Conservation (phyloP, 1,284 basidiomycete genomes). For the Mrakiaceae sp. region DNA sequence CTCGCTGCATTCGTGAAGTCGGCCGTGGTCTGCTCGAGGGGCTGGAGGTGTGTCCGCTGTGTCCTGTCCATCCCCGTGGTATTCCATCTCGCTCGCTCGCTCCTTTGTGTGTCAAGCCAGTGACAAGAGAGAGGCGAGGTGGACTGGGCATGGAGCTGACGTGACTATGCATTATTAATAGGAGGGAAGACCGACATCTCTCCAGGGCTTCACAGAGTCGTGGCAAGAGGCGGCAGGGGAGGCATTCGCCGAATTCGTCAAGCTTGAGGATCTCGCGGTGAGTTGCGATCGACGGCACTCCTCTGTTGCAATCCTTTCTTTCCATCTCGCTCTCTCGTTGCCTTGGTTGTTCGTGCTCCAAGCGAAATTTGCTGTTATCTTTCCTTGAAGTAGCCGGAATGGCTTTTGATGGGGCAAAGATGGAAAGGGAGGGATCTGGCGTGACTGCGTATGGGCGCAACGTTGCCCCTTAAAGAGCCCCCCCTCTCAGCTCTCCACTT, state of each 20-base stretch:
- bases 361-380: background rate
- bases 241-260: constrained; percentile 49
- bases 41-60: too few species aligned
- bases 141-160: constrained; percentile 42
- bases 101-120: constrained; percentile 3
- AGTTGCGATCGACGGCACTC: constrained; percentile 22
- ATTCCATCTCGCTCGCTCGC: too few species aligned
- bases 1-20: too few species aligned
- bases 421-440: too few species aligned
- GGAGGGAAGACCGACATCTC: too few species aligned
- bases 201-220: constrained; percentile 43
- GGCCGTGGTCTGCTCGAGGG: too few species aligned
- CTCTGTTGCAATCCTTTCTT: background rate
- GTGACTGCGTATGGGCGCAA: too few species aligned
- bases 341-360: background rate
- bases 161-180: too few species aligned
- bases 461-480: too few species aligned
- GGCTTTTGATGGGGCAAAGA: too few species aligned
- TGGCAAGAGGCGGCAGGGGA: constrained; percentile 67
- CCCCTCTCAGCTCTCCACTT: too few species aligned
- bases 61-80: too few species aligned
- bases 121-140: constrained; percentile 35
- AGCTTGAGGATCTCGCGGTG: constrained; percentile 55
- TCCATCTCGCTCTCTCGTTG: background rate
- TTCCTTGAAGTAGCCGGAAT: background rate